phyloP scores from a whole-genome alignment of 495 filamentous ascomycete species.

The Penicillium ochrochloron region DNA sequence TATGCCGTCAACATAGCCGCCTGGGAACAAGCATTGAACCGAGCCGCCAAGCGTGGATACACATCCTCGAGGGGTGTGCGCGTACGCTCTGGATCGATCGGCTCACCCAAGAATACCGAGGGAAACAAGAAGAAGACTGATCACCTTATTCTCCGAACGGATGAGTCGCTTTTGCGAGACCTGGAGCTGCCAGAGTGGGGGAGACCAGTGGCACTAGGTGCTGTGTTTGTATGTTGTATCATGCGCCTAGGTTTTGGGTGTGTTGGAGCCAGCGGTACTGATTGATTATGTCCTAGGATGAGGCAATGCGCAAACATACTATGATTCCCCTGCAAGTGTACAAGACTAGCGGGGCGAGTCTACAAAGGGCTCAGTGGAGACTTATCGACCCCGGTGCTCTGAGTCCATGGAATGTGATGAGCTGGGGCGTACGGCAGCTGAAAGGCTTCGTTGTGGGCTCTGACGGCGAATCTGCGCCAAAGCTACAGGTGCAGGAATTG shows the following conservation, averaged over 20 bases:
- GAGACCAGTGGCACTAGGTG: slow-evolving; percentile 77
- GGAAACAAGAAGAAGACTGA: slow-evolving; percentile 36
- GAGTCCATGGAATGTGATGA: slow-evolving; percentile 65
- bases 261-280: neutral
- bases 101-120: slow-evolving; percentile 9
- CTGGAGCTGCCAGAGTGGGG: slow-evolving; percentile 82
- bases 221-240: slow-evolving; percentile 63
- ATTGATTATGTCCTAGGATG: slow-evolving; percentile 47
- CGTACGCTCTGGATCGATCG: slow-evolving; percentile 26
- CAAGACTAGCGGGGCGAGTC: slow-evolving; percentile 64
- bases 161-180: slow-evolving; percentile 69
- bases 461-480: slow-evolving; percentile 36
- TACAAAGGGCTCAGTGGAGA: slow-evolving; percentile 55
- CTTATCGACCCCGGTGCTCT: slow-evolving; percentile 55
- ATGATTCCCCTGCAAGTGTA: slow-evolving; percentile 67
- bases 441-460: slow-evolving; percentile 61
- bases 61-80: slow-evolving; percentile 52
- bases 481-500: slow-evolving; percentile 46
- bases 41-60: slow-evolving; percentile 68
- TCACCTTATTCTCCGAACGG: slow-evolving; percentile 66
- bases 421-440: slow-evolving; percentile 75
- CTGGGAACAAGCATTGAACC: slow-evolving; percentile 76
- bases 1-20: slow-evolving; percentile 83
- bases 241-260: neutral
- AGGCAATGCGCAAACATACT: slow-evolving; percentile 68